Conservation (phyloP, 805 yeast genomes). For the Middelhovenomyces tepae region DNA sequence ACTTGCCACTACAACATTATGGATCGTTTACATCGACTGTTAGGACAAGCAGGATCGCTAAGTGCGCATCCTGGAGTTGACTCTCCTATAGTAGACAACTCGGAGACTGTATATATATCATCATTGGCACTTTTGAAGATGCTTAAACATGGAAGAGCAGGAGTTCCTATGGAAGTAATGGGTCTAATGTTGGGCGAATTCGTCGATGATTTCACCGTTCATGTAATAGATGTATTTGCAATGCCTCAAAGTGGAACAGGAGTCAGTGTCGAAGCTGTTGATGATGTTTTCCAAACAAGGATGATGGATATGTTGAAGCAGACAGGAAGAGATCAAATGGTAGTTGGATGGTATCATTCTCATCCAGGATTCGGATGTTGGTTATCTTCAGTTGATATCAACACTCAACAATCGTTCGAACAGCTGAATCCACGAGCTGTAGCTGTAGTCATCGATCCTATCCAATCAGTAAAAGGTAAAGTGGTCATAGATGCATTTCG, state of each 20-base stretch:
- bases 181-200: constrained; percentile 98
- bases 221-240: constrained; percentile 96
- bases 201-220: constrained; percentile 94
- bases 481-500: constrained; percentile 98
- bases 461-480: constrained; percentile 96
- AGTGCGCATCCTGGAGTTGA: constrained; percentile 34
- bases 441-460: constrained; percentile 97
- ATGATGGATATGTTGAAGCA: constrained; percentile 99
- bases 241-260: constrained; percentile 98
- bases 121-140: constrained; percentile 90
- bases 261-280: constrained; percentile 97
- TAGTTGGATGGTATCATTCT: constrained; percentile 99
- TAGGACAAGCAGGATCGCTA: constrained; percentile 27
- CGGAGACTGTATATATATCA: constrained; percentile 94
- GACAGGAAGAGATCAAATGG: constrained; percentile 99
- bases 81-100: constrained; percentile 82
- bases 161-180: constrained; percentile 83
- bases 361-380: constrained; percentile 99
- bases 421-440: constrained; percentile 93
- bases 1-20: too few species aligned
- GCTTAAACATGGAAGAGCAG: constrained; percentile 88
- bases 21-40: constrained; percentile 26
- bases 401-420: constrained; percentile 96
- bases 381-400: constrained; percentile 95
- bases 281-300: constrained; percentile 95